Evolutionary conservation across 2,329 filamentous ascomycete species (phyloP), one percentile per base, ranked within the genome.

Genomic region (Tolypocladium endophyticum): DNA sequence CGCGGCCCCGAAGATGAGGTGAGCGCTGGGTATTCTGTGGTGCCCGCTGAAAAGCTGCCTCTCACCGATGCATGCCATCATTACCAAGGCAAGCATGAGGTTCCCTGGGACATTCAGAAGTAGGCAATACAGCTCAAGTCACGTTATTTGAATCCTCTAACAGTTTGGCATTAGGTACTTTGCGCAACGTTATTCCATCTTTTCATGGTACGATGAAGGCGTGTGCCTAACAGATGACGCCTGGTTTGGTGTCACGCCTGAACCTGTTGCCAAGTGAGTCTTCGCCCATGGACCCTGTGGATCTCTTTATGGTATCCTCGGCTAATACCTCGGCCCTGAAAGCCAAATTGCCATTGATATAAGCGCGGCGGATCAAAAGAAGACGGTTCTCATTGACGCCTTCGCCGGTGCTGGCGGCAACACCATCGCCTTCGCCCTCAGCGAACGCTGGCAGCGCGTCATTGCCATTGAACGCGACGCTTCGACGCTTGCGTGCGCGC

Each of bases 231-330:
- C 95, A 0, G 87, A 96, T 71, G 88, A 93, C 74, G 89, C 92
- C 58, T 99, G 94, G 94, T 99, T 94, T 72, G 94, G 92, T 59
- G 92, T 97, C 9, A 99, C 95, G 0, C 92, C 94, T 18, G 93
- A 99, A 72, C 89, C 90, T 5, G 85, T 99, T 35, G 94, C 94
- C 61, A 86, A 81, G 90, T 94, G 78, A 68, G 80, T 60, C 57
- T 50, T 50, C 35, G 53, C 38, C 50, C 55, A 52, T 38, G 57
- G 59, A 56, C 58, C 58, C 57, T 58, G 11, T 23, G 16, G 9
- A 1, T 35, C n/a, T 4, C 4, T 54, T 16, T 33, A 61, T 64
- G 18, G n/a, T 12, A 20, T 25, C 16, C 9, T 28, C 30, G 20
- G 16, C 59, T 53, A 18, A 39, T 4, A 3, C 18, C 33, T 28